A percentile compares a stretch with the other conserved stretches of the same genome.
phyloP scores from a whole-genome alignment of 78 protist genomes.

The Capsaspora owczarzaki region DNA sequence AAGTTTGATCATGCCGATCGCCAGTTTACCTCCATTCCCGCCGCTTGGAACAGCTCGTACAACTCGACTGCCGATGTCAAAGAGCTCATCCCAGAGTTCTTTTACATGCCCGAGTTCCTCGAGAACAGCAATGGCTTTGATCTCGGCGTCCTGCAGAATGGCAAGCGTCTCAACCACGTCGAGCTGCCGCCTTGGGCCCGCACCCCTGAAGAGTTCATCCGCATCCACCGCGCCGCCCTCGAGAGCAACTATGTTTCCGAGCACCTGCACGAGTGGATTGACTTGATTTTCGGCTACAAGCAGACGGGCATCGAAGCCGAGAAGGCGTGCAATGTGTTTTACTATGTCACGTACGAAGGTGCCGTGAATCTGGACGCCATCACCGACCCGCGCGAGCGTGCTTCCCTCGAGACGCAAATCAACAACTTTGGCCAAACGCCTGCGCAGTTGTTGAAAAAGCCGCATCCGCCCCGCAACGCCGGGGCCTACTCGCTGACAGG shows the following conservation, averaged over 20 bases:
- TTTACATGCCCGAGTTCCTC: conserved; percentile 73
- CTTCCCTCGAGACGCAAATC: conserved; percentile 63
- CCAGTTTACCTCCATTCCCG: conserved; percentile 67
- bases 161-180: conserved; percentile 66
- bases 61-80: conserved; percentile 69
- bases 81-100: conserved; percentile 91
- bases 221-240: conserved; percentile 73
- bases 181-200: conserved; percentile 93
- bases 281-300: conserved; percentile 85
- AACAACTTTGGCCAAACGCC: conserved; percentile 96
- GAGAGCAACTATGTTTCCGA: conserved; percentile 80
- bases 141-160: conserved; percentile 78
- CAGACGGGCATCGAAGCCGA: conserved; percentile 83
- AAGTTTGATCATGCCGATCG: conserved; percentile 92
- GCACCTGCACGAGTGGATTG: conserved; percentile 90
- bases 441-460: conserved; percentile 3
- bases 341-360: conserved; percentile 79
- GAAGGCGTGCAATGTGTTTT: conserved; percentile 78
- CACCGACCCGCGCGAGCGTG: conserved; percentile 31
- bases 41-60: conserved; percentile 57
- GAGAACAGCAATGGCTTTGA: conserved; percentile 53
- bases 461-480: conserved; percentile 20
- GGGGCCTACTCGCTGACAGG: no score
- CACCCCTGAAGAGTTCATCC: conserved; percentile 68
- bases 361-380: conserved; percentile 44